phyloP scores from a whole-genome alignment of 2,329 filamentous ascomycete species.

The Arthrobotrys musiformis region DNA sequence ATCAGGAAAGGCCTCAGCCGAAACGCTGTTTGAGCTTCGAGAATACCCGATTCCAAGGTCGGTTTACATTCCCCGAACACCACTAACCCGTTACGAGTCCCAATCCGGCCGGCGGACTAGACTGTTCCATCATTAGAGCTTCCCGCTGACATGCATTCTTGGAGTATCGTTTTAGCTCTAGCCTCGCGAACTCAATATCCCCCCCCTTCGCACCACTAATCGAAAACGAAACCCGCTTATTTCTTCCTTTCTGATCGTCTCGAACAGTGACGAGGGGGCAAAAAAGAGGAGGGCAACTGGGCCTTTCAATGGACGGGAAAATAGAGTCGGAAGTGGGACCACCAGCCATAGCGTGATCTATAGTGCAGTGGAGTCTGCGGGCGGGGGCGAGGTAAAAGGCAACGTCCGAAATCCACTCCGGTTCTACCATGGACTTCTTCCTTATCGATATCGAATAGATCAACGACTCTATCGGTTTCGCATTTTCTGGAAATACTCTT shows the following conservation, averaged over 20 bases:
- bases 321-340: slow-evolving; percentile 13
- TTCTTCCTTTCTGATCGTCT: slow-evolving; percentile 41
- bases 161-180: slow-evolving; percentile 16
- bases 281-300: neutral
- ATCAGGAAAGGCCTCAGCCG: neutral
- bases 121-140: slow-evolving; percentile 4
- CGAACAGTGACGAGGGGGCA: slow-evolving; percentile 3
- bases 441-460: slow-evolving; percentile 22
- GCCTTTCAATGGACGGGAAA: slow-evolving; percentile 51
- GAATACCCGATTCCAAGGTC: slow-evolving; percentile 29
- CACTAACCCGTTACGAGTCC: slow-evolving; percentile 14
- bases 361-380: neutral
- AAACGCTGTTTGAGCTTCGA: neutral
- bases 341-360: slow-evolving; percentile 20
- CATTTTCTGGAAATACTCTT: slow-evolving; percentile 3
- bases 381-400: slow-evolving; percentile 14
- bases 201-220: neutral
- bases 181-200: neutral
- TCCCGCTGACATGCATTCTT: slow-evolving; percentile 41
- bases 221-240: slow-evolving; percentile 1
- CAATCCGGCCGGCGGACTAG: slow-evolving; percentile 9
- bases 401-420: slow-evolving; percentile 30
- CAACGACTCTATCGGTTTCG: neutral
- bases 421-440: slow-evolving; percentile 1
- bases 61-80: neutral